Conservation (phyloP, 805 yeast genomes). For the Debaryomyces tyrocola region DNA sequence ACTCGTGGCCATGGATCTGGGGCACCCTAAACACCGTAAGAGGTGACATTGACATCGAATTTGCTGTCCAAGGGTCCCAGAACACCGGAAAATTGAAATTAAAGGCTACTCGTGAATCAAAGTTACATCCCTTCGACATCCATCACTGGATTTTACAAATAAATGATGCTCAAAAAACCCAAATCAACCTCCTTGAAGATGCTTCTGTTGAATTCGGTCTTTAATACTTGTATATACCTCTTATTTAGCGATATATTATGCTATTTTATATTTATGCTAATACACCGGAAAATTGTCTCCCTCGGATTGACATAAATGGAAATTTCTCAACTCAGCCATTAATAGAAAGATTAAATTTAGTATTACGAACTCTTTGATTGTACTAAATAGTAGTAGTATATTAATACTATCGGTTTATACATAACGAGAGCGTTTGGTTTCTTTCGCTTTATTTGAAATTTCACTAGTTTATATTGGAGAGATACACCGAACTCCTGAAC, state of each 20-base stretch:
- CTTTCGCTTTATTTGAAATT: not conserved
- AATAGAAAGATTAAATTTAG: not conserved
- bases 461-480: not conserved
- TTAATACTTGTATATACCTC: slow-evolving; percentile 9
- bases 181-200: slow-evolving; percentile 29
- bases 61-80: slow-evolving; percentile 68
- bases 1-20: slow-evolving; percentile 83
- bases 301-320: not conserved
- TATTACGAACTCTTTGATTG: not conserved
- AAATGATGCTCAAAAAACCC: slow-evolving; percentile 16
- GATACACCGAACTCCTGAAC: too few species aligned
- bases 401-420: not conserved
- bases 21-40: slow-evolving; percentile 83
- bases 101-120: slow-evolving; percentile 67
- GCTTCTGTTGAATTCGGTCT: slow-evolving; percentile 27
- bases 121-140: slow-evolving; percentile 45
- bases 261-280: not conserved
- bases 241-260: not conserved
- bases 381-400: not conserved
- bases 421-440: not conserved
- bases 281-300: not conserved
- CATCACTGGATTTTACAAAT: slow-evolving; percentile 31
- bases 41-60: slow-evolving; percentile 75
- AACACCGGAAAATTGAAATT: slow-evolving; percentile 56
- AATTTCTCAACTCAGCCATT: not conserved